phyloP scores from a whole-genome alignment of 192 early-diverging fungal genomes.

The Funneliformis geosporum region DNA sequence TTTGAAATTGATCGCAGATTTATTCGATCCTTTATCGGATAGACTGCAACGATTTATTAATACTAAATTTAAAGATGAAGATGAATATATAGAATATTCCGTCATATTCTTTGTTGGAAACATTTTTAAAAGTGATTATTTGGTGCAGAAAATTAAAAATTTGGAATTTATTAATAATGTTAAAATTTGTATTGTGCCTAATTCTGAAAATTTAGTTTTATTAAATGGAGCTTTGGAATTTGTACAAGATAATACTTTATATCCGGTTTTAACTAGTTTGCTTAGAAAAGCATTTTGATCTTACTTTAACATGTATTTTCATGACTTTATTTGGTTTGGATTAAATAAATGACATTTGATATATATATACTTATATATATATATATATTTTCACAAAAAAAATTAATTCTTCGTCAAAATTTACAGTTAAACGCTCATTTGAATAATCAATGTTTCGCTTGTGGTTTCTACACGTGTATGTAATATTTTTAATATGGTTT shows the following conservation, averaged over 20 bases:
- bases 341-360: not conserved
- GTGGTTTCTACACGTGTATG: too few species aligned
- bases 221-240: not conserved
- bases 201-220: not conserved
- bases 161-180: not conserved
- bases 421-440: too few species aligned
- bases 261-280: not conserved
- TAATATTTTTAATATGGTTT: too few species aligned
- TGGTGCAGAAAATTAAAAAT: not conserved
- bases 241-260: not conserved
- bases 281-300: not conserved
- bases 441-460: too few species aligned
- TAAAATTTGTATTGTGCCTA: not conserved
- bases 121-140: not conserved
- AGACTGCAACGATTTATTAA: not conserved
- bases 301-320: not conserved
- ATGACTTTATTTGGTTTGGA: not conserved
- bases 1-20: not conserved
- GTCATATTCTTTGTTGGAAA: not conserved
- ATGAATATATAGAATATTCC: not conserved
- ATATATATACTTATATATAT: not conserved
- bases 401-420: too few species aligned
- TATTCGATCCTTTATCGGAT: not conserved
- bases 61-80: not conserved
- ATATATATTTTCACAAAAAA: too few species aligned